Conservation (phyloP, 148 eudicot species). For the Cornus kousa region DNA sequence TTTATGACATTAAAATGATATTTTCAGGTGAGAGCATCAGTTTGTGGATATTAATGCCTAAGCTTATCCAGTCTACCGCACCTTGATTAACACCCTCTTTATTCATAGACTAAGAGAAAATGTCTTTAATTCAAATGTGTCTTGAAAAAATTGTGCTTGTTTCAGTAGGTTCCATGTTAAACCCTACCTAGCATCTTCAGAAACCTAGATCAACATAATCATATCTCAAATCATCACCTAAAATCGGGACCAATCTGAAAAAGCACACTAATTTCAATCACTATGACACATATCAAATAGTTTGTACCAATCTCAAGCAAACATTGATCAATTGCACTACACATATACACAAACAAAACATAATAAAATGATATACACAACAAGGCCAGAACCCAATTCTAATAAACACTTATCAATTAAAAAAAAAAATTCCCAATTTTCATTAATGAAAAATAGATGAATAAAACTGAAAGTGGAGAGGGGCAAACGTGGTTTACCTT, state of each 20-base stretch:
- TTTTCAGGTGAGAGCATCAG: no score
- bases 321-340: neutral
- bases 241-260: neutral
- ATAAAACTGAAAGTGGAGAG: neutral
- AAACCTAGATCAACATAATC: neutral
- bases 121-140: no score
- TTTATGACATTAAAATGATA: no score
- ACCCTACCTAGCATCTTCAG: no score
- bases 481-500: slow-evolving; percentile 33
- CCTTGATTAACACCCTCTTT: no score
- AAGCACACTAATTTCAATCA: neutral
- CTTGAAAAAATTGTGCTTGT: no score
- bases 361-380: neutral
- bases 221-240: neutral
- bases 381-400: neutral
- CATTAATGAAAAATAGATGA: neutral
- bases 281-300: neutral
- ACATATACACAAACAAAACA: neutral
- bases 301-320: no score
- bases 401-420: neutral
- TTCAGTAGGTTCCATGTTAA: neutral
- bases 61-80: no score
- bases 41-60: no score
- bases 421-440: neutral
- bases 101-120: no score